Evolutionary conservation across 2,329 filamentous ascomycete genomes (phyloP), one percentile per base, ranked within the genome.

Genomic region (Trichoderma afroharzianum): DNA sequence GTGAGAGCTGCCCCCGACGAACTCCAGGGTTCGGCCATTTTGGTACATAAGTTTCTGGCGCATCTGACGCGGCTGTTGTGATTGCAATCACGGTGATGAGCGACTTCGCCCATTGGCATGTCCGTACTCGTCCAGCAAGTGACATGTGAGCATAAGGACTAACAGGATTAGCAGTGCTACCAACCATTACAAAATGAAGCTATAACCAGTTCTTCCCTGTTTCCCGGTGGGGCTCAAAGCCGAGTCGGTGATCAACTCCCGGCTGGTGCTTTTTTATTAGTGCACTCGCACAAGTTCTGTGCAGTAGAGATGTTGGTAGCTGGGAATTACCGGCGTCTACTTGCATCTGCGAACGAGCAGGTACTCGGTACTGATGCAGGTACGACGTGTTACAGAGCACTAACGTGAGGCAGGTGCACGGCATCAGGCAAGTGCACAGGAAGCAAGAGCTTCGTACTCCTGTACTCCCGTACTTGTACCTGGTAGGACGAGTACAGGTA

Each of bases 241-340:
- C 39, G 62, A 64, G 39, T 66, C 63, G 39, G 57, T 69, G 67
- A 61, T 69, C 67, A 62, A 47, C 57, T 69, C 67, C 57, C 67
- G 67, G 67, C 67, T 36, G 18, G 64, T 53, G 67, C 67, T 69
- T 15, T 32, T 39, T 5, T 6, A 14, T 18, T 43, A 43, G 39
- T 11, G 63, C 30, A 18, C 53, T 21, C 33, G 32, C 32, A 58
- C 63, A 32, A 36, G 30, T 57, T 39, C 63, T 26, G 32, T n/a
- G 47, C 63, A 21, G 63, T 18, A 24, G 18, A 18, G 18, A n/a
- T n/a, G 26, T 36, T 33, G 4, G 63, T 64, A n/a, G 33, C 11
- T 32, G 18, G 33, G 24, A 14, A 57, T 3, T 61, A 36, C 39
- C 50, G 3, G 28, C 63, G 6, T 43, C 6, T 33, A 43, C 39